Evolutionary conservation across 106 monocot species (phyloP).

Genomic region (Acanthochlamys bracteata): DNA sequence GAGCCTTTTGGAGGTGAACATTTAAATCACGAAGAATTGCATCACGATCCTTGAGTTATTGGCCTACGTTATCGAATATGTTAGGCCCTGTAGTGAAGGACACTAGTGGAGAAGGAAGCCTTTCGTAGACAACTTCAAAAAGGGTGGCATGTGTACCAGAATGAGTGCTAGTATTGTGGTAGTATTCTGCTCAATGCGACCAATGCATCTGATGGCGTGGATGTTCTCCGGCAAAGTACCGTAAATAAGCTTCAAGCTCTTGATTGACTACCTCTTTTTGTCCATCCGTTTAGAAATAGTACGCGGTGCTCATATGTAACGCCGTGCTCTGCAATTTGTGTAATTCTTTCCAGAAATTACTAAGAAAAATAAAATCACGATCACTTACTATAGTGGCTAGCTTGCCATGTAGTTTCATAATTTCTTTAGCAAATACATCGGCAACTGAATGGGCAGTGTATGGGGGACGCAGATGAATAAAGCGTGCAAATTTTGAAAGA

Average conservation of each 20-base stretch:
- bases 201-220: not conserved
- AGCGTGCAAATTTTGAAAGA: not conserved
- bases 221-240: not conserved
- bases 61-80: not conserved
- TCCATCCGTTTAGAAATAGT: not conserved
- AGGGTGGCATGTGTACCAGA: not conserved
- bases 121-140: constrained; percentile 1
- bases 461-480: not conserved
- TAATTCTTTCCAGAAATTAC: not conserved
- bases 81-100: not conserved
- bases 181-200: not conserved
- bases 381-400: not conserved
- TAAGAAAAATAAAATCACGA: not conserved
- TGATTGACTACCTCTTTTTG: not conserved
- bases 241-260: not conserved
- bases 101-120: not conserved
- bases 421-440: not conserved
- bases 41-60: not conserved
- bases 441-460: not conserved
- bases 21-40: not conserved
- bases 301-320: not conserved
- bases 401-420: not conserved
- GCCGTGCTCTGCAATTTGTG: not conserved
- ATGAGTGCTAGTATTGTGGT: not conserved
- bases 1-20: not conserved